Conservation (phyloP, 805 yeast species). For the Candida krabiensis region DNA sequence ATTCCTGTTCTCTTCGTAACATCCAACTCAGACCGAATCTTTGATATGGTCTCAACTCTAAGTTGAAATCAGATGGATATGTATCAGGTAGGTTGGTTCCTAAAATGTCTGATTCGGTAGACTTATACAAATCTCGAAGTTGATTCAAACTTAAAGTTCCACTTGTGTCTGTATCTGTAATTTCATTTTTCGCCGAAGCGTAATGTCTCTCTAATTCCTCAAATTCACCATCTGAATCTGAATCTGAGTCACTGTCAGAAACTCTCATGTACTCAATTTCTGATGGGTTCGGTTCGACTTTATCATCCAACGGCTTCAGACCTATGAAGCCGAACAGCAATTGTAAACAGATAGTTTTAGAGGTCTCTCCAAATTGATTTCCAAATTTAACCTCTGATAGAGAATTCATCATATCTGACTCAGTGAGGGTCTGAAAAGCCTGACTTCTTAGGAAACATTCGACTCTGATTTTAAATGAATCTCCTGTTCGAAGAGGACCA, state of each 20-base stretch:
- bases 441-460: constrained; percentile 52
- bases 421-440: constrained; percentile 41
- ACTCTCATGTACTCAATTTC: constrained; percentile 55
- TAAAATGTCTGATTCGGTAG: constrained; percentile 47
- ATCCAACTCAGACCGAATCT: constrained; percentile 87
- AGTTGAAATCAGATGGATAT: constrained; percentile 53
- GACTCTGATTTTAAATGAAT: constrained; percentile 66
- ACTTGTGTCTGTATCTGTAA: constrained; percentile 9
- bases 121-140: constrained; percentile 67
- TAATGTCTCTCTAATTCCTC: constrained; percentile 16
- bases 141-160: constrained; percentile 60
- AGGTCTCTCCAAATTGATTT: background rate
- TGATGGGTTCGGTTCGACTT: constrained; percentile 35
- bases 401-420: constrained; percentile 19
- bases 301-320: constrained; percentile 6
- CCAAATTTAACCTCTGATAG: constrained; percentile 4
- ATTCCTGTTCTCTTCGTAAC: constrained; percentile 74
- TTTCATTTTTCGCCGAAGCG: constrained; percentile 6
- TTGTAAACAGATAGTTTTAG: constrained; percentile 9
- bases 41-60: constrained; percentile 74
- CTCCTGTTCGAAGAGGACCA: constrained; percentile 66
- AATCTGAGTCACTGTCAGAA: too few species aligned
- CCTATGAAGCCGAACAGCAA: constrained; percentile 17
- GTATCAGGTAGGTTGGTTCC: constrained; percentile 65
- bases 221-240: constrained; percentile 16